A percentile compares a stretch with the other conserved stretches of the same genome.
Evolutionary conservation across 2,329 filamentous ascomycete genomes (phyloP).

Genomic region (Colletotrichum magnum): DNA sequence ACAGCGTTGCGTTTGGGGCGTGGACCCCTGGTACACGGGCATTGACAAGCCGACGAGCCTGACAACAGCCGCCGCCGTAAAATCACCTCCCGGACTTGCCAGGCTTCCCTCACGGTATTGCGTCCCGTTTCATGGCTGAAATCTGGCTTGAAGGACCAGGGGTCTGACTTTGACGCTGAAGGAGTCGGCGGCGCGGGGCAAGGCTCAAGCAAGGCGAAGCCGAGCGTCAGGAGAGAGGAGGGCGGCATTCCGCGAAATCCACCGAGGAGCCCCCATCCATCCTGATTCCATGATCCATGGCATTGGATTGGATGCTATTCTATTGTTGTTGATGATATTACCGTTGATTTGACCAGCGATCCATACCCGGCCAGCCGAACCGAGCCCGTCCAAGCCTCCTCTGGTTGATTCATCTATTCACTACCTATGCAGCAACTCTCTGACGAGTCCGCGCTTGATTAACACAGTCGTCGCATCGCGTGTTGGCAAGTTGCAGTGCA

Average conservation of each 20-base stretch:
- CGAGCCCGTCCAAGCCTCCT: constrained; percentile 2
- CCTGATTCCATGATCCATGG: constrained; percentile 24
- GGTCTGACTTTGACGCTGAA: too few species aligned
- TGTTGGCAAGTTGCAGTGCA: background rate
- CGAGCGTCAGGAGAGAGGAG: constrained; percentile 10
- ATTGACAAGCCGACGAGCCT: constrained; percentile 16
- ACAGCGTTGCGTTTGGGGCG: constrained; percentile 20
- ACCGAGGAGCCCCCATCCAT: constrained; percentile 21
- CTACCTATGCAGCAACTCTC: constrained; percentile 1
- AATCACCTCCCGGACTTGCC: background rate
- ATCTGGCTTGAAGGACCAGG: constrained; percentile 14
- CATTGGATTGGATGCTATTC: constrained; percentile 4
- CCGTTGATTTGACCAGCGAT: constrained; percentile 23
- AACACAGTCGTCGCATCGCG: constrained; percentile 19
- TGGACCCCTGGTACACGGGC: constrained; percentile 2
- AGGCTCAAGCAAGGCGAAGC: constrained; percentile 22
- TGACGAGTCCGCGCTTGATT: constrained; percentile 27
- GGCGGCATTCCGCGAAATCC: constrained; percentile 16
- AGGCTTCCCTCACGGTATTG: constrained; percentile 20
- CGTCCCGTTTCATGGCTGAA: constrained; percentile 38
- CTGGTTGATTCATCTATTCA: constrained; percentile 19
- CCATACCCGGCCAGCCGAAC: constrained; percentile 9
- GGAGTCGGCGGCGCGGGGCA: constrained; percentile 1
- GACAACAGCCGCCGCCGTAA: constrained; percentile 35
- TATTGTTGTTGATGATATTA: too few species aligned